A percentile compares a stretch with the other conserved stretches of the same genome.
These are phyloP conservation scores for Coccomyxa subellipsoidea DNA, from an alignment of 163 green algal species.

Conservation along the genomic window DNA sequence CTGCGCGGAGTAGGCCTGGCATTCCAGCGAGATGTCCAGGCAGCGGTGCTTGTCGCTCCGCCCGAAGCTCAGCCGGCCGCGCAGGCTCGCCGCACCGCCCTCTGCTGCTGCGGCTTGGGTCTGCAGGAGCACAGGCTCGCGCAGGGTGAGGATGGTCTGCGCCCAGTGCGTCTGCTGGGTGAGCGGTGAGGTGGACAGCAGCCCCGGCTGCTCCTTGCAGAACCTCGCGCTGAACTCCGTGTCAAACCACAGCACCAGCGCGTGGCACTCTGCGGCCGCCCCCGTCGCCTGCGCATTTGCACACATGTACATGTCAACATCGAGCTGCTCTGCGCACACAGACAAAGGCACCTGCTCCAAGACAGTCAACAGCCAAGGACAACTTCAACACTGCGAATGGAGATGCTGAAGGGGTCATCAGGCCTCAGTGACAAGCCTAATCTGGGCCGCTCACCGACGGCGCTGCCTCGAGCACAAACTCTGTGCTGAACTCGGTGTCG, in stretches of 20 bases:
- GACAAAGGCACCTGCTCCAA: no score
- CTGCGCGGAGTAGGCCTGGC: constrained; percentile 38
- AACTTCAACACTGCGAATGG: no score
- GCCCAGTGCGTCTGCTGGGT: constrained; percentile 78
- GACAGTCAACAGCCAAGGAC: no score
- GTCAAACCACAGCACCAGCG: constrained; percentile 90
- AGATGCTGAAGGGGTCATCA: no score
- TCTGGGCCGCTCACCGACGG: neutral
- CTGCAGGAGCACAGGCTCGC: neutral
- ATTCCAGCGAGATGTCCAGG: constrained; percentile 73
- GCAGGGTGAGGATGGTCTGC: constrained; percentile 72
- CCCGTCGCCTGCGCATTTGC: neutral
- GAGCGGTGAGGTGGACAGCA: constrained; percentile 69
- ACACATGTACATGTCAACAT: no score
- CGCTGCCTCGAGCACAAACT: constrained; percentile 47
- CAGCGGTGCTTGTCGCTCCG: constrained; percentile 55
- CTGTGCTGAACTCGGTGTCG: constrained; percentile 73
- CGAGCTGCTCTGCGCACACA: no score
- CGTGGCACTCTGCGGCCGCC: constrained; percentile 32
- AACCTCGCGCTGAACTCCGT: constrained; percentile 69
- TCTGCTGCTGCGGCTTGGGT: neutral
- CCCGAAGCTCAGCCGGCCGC: constrained; percentile 55
- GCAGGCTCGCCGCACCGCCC: constrained; percentile 19
- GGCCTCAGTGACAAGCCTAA: neutral
- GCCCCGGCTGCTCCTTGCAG: constrained; percentile 63